A percentile compares a stretch with the other conserved stretches of the same genome.
Evolutionary conservation across 192 early-diverging fungal species (phyloP).

Genomic region (Powellomyces hirtus): DNA sequence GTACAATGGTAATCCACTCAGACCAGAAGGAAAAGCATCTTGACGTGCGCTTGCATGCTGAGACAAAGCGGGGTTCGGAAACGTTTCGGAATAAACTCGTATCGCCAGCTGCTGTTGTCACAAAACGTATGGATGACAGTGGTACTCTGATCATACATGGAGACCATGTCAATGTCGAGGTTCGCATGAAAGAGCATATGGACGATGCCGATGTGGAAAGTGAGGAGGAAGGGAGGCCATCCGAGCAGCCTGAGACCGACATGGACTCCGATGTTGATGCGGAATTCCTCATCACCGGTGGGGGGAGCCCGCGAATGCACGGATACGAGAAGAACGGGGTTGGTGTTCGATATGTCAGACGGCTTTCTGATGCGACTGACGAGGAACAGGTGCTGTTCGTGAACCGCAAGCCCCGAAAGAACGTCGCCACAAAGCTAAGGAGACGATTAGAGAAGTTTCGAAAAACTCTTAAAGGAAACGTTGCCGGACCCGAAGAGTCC

Average conservation of each 20-base stretch:
- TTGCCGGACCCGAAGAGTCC: conserved; percentile 1
- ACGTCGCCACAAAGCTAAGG: conserved; percentile 10
- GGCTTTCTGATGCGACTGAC: conserved; percentile 6
- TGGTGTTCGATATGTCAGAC: background rate
- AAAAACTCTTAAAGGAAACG: conserved; percentile 8
- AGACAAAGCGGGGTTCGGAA: no score
- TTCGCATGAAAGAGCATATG: background rate
- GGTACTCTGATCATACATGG: background rate
- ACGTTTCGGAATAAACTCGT: no score
- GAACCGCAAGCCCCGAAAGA: background rate
- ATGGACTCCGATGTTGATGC: background rate
- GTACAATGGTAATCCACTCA: conserved; percentile 18
- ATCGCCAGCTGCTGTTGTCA: no score
- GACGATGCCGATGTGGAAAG: background rate
- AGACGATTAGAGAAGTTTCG: conserved; percentile 22
- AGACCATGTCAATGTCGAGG: background rate
- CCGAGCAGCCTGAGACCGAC: background rate
- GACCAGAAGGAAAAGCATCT: background rate
- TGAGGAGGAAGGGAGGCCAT: background rate
- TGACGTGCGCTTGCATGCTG: background rate
- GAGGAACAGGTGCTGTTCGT: background rate
- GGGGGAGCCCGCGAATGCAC: background rate
- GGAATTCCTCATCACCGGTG: conserved; percentile 8
- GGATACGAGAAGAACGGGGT: background rate
- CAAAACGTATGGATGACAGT: no score